These are phyloP conservation scores for Echium plantagineum DNA, from an alignment of 257 asterid genomes.

Conservation along the genomic window DNA sequence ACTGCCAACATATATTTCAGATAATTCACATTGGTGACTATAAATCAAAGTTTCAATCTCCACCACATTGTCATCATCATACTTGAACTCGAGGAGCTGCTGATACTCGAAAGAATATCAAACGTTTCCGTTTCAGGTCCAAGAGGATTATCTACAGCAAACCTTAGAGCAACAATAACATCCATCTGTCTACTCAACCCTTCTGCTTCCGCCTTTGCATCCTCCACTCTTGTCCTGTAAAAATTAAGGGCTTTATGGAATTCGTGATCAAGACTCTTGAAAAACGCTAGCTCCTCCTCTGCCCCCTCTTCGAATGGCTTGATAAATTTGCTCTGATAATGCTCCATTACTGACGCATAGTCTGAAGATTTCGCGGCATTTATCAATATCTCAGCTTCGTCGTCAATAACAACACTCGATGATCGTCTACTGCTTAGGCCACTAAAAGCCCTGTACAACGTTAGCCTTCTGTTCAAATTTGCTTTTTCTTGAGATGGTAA, in stretches of 20 bases:
- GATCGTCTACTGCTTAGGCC: constrained; percentile 31
- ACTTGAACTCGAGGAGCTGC: no score
- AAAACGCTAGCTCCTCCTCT: constrained; percentile 45
- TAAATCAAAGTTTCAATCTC: no score
- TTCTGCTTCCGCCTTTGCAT: constrained; percentile 40
- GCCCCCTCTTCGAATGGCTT: constrained; percentile 58
- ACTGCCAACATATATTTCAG: no score
- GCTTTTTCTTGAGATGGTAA: constrained; percentile 1
- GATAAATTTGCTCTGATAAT: constrained; percentile 52
- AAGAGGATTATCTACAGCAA: constrained; percentile 41
- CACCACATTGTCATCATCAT: no score
- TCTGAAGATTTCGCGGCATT: constrained; percentile 25
- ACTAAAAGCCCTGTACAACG: constrained; percentile 74
- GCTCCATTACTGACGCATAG: not conserved
- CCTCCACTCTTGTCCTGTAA: constrained; percentile 37
- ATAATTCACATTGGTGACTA: no score
- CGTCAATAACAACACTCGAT: constrained; percentile 5
- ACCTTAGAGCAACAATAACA: constrained; percentile 68
- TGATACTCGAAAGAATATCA: no score
- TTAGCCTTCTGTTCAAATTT: constrained; percentile 21
- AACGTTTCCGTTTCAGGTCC: no score
- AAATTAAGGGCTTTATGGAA: constrained; percentile 59
- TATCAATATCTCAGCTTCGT: constrained; percentile 61
- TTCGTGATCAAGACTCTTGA: constrained; percentile 45
- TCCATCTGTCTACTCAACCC: constrained; percentile 71